phyloP scores from a whole-genome alignment of 2,329 filamentous ascomycete species.

The Metarhizium humberi region DNA sequence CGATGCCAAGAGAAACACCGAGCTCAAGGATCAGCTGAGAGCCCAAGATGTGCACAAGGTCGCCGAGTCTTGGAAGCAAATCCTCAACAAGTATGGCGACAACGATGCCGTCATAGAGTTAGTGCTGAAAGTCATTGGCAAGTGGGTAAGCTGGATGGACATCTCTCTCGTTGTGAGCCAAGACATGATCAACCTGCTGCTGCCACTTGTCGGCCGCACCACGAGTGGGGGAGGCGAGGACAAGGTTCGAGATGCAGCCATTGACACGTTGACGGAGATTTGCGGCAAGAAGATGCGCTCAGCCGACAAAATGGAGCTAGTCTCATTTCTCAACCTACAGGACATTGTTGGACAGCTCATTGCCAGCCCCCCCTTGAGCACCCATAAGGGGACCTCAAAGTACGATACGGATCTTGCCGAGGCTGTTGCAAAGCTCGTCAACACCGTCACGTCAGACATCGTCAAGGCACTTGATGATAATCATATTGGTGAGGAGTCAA shows the following conservation, averaged over 20 bases:
- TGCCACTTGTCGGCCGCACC: constrained; percentile 77
- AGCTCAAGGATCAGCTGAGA: constrained; percentile 84
- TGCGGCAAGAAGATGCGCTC: constrained; percentile 97
- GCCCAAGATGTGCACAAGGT: constrained; percentile 83
- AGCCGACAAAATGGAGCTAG: constrained; percentile 87
- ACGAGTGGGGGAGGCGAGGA: constrained; percentile 55
- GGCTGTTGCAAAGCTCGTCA: constrained; percentile 89
- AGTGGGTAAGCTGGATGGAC: constrained; percentile 98
- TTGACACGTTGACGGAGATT: constrained; percentile 92
- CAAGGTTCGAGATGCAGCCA: constrained; percentile 79
- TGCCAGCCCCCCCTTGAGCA: constrained; percentile 68
- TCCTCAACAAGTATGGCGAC: constrained; percentile 68
- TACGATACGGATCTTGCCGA: constrained; percentile 97
- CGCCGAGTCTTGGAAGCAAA: constrained; percentile 82
- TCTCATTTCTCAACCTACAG: constrained; percentile 78
- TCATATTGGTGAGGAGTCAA: constrained; percentile 51
- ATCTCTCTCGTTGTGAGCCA: constrained; percentile 89
- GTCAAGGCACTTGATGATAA: constrained; percentile 72
- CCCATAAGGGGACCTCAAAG: constrained; percentile 68
- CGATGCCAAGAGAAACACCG: constrained; percentile 77
- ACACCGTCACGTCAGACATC: constrained; percentile 79
- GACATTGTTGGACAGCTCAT: constrained; percentile 81
- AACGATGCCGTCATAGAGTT: constrained; percentile 72
- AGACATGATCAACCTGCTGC: constrained; percentile 73
- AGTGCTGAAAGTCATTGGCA: constrained; percentile 83